A percentile compares a stretch with the other conserved stretches of the same genome.
Evolutionary conservation across 73 alveolate species (phyloP).

Genomic region (Paramecium sonneborni): DNA sequence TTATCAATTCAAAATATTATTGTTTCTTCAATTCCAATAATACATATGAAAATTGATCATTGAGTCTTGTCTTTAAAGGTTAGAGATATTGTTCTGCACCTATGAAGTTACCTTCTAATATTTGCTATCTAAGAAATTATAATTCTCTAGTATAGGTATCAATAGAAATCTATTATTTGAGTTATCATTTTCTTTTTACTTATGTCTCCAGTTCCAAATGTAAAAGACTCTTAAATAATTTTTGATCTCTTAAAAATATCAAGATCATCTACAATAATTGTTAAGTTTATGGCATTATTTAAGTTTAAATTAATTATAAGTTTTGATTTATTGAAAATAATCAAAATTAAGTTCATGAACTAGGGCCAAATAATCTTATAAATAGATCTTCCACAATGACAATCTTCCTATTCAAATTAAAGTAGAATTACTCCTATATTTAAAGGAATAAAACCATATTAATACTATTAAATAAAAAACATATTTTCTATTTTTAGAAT

Average conservation of each 20-base stretch:
- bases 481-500: neutral
- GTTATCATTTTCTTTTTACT: neutral
- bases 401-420: conserved; percentile 2
- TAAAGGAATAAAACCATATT: neutral
- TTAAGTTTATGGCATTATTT: neutral
- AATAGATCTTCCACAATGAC: conserved; percentile 10
- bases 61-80: conserved; percentile 77
- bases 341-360: neutral
- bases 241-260: conserved; percentile 71
- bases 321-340: neutral
- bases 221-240: conserved; percentile 74
- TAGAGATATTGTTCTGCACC: conserved; percentile 90
- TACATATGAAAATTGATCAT: conserved; percentile 78
- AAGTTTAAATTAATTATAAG: neutral
- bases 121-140: conserved; percentile 82
- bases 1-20: conserved; percentile 88
- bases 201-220: conserved; percentile 89
- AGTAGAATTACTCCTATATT: neutral
- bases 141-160: conserved; percentile 89
- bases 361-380: neutral
- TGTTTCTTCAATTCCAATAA: conserved; percentile 89
- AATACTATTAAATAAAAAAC: neutral
- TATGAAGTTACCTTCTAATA: conserved; percentile 90
- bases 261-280: neutral
- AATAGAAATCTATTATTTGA: conserved; percentile 35